Base-by-base conservation (phyloP, 768 basidiomycete species). In the Phlebiopsis flavidoalba region DNA sequence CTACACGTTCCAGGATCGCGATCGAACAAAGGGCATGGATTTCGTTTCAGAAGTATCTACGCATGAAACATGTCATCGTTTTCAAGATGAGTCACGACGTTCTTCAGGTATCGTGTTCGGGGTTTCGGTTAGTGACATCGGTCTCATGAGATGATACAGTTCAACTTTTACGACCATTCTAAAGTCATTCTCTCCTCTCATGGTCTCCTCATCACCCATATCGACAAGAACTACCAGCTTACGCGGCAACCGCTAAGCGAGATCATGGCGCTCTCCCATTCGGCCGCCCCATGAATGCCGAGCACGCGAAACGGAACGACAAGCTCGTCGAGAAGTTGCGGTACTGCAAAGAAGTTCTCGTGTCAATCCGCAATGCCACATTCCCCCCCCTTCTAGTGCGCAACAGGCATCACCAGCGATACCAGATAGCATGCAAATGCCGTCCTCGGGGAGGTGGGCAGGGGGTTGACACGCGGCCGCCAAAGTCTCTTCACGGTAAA, bases 101-200 rank as follows among this genome's bases (percentile, higher is more conserved):
- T 58, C 74, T 98, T n/a, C 96, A 98, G 85, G 95, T 92, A 60
- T 49, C n/a, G 81, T 19, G 36, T 6, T 31, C 6, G 26, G 2
- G 11, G 8, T 65, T 64, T n/a, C 35, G 40, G 33, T 8, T 26
- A n/a, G 10, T 33, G 31, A 31, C 11, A 17, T 52, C 11, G 24
- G 1, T 10, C 15, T 43, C 50, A 31, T 19, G 35, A 54, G 35
- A 37, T 36, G 45, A 19, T 50, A 2, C 70, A 98, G 96, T 98
- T 98, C 83, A 99, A 98, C 79, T 98, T 98, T 73, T 93, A 92
- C 73, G 97, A 98, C 75, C 97, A 99, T 76, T 89, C 91, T 46
- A 98, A 99, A 73, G 76, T 98, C 62, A 87, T 99, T 60, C 78
- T 99, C 54, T 93, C 93, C 17, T 84, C 87, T 0, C 79, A 87